A percentile compares a stretch with the other conserved stretches of the same genome.
Evolutionary conservation across 1,139 yeast genomes (phyloP).

Genomic region (Wickerhamomyces sp.): DNA sequence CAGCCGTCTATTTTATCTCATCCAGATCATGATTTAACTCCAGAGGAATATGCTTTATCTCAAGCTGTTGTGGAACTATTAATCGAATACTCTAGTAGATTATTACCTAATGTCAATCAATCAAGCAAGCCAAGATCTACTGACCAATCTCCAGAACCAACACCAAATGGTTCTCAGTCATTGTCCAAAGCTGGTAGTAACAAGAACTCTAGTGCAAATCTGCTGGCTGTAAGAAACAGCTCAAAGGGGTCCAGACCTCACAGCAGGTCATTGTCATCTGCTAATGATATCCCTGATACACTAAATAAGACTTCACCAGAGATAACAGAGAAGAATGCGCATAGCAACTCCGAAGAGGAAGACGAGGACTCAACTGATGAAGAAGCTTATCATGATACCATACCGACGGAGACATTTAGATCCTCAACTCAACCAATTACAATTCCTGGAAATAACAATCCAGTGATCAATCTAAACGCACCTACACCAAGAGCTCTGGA

Average conservation of each 20-base stretch:
- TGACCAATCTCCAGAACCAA: background rate
- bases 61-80: conserved; percentile 85
- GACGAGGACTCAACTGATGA: conserved; percentile 16
- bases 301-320: conserved; percentile 16
- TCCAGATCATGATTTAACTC: conserved; percentile 88
- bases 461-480: background rate
- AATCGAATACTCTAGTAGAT: conserved; percentile 78
- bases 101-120: conserved; percentile 60
- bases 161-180: background rate
- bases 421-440: conserved; percentile 5
- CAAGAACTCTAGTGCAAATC: conserved; percentile 13
- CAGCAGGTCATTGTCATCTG: conserved; percentile 55
- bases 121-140: conserved; percentile 25
- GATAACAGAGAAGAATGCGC: conserved; percentile 7
- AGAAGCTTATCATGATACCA: conserved; percentile 1
- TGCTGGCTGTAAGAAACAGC: conserved; percentile 15
- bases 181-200: conserved; percentile 3
- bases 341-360: conserved; percentile 20
- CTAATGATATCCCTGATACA: conserved; percentile 48
- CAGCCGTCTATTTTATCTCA: conserved; percentile 93
- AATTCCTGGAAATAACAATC: background rate
- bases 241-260: conserved; percentile 34
- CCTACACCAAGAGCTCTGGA: no score
- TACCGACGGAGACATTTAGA: conserved; percentile 1
- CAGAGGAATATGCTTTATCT: conserved; percentile 85